A percentile compares a stretch with the other conserved stretches of the same genome.
Conservation (phyloP, 2,329 filamentous ascomycete species). For the Zasmidium angulare region DNA sequence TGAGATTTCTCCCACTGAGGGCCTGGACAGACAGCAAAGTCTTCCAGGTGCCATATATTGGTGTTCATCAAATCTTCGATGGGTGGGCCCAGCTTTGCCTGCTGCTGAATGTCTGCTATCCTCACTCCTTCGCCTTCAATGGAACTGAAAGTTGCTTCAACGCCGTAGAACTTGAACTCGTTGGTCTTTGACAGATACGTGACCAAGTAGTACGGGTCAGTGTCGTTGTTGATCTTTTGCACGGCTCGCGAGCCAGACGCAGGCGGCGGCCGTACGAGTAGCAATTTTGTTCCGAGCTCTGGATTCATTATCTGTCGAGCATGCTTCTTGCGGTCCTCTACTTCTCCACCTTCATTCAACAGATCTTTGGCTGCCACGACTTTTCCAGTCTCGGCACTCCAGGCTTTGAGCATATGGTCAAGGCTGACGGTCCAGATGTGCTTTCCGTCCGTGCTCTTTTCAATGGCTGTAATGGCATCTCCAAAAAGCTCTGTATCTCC, state of each 20-base stretch:
- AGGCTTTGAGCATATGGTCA: constrained; percentile 84
- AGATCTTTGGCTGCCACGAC: constrained; percentile 77
- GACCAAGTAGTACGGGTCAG: constrained; percentile 60
- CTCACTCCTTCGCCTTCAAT: constrained; percentile 17
- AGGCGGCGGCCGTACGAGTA: constrained; percentile 64
- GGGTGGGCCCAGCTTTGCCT: constrained; percentile 63
- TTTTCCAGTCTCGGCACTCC: constrained; percentile 81
- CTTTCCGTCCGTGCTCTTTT: constrained; percentile 48
- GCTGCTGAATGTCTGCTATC: constrained; percentile 53
- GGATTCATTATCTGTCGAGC: constrained; percentile 77
- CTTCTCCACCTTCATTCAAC: constrained; percentile 57
- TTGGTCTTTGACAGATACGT: constrained; percentile 88
- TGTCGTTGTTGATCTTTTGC: constrained; percentile 14
- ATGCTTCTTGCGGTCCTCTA: constrained; percentile 44
- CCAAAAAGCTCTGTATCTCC: constrained; percentile 66
- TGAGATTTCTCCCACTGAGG: constrained; percentile 41
- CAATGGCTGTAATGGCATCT: constrained; percentile 64
- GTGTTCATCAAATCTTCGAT: constrained; percentile 52
- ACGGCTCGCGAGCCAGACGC: constrained; percentile 41
- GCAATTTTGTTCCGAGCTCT: constrained; percentile 72
- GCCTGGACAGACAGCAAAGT: constrained; percentile 45
- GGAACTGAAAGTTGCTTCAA: constrained; percentile 34
- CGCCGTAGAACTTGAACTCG: constrained; percentile 95
- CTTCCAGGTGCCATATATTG: constrained; percentile 52
- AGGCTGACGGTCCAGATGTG: constrained; percentile 78